Base-by-base conservation (phyloP, 257 asterid species). In the Penstemon newberryi region DNA sequence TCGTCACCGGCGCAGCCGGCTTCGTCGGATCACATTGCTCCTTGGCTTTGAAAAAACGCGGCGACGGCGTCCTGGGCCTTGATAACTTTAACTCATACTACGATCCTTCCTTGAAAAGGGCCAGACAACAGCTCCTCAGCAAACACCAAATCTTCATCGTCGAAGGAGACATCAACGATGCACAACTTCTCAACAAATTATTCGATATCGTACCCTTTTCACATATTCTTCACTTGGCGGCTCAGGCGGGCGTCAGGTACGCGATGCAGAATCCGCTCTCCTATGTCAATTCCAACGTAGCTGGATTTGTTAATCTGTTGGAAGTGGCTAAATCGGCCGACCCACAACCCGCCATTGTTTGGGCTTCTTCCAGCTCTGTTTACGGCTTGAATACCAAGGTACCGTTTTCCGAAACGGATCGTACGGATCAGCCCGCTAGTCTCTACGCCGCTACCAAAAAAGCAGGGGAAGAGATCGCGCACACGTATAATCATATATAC, bases 221-320 rank as follows among this genome's bases (percentile, higher is more conserved):
- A 1, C 97, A 92, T 60, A 15, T 92, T 15, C 89, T 92, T 3
- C 98, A 92, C 77, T 52, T 92, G 10, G 98, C 98, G 6, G 98
- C 98, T 0, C 98, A 92, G 13, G 98, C 98, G 43, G 98, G 98
- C 1, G 98, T 92, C 2, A 87, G 98, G n/a, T 92, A 92, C 84
- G 98, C 98, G 18, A 92, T 92, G 98, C 87, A 86, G 61, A 92
- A 92, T 11, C 98, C 98, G 0, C 75, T 85, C 6, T 92, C 98
- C 0, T 92, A 92, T 18, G 79, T 92, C 1, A 73, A 60, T 42
- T 90, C 97, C 2, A 92, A 92, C 46, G 71, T 92, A 0, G 97
- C 97, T 5, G 98, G 98, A 0, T 92, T 92, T 38, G 92, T 92
- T n/a, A 85, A 11, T 4, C 78, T 92, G n/a, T 79, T 92, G 3